Evolutionary conservation across 805 yeast genomes (phyloP), one percentile per base, ranked within the genome.

Genomic region (Candida corydali): DNA sequence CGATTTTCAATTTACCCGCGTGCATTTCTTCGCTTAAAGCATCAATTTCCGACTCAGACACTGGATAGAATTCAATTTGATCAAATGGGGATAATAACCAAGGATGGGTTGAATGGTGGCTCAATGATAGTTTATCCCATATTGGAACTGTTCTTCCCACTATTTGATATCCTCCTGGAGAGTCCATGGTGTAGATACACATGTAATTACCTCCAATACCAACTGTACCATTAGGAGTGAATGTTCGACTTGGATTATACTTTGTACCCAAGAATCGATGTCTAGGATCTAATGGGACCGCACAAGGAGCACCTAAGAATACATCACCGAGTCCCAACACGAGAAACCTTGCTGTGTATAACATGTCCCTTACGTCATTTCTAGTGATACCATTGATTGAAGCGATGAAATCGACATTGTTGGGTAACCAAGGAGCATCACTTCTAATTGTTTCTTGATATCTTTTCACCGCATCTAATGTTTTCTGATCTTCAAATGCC

Each of bases 171-270:
- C 98, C 98, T 65, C 98, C 98, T 32, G 98, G 98, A 17, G 96
- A 87, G 48, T 87, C 94, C 91, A 91, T 89, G 22, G 98, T 87
- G 63, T 91, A 91, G 50, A 91, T 89, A 69, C 98, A 91, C 98
- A 91, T 89, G 73, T 88, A 93, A 86, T 84, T 87, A 50, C 98
- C 98, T 45, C 98, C 98, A 57, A 93, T 82, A 54, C 98, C 98
- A 43, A 91, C 98, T 25, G 93, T 85, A 49, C 98, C 98, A 55
- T 87, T 86, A 26, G 96, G 96, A 2, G 98, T 91, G 68, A 74
- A 89, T 1, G 97, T 86, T 70, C 98, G 78, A 10, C 96, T 85
- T 26, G 98, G 98, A 57, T 91, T 91, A 66, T 91, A 93, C 64
- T 91, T 91, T 20, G 96, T 75, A 26, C 98, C 98, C 39, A 91